Evolutionary conservation across 495 filamentous ascomycete genomes (phyloP).

Genomic region (Penicillium paxilli): DNA sequence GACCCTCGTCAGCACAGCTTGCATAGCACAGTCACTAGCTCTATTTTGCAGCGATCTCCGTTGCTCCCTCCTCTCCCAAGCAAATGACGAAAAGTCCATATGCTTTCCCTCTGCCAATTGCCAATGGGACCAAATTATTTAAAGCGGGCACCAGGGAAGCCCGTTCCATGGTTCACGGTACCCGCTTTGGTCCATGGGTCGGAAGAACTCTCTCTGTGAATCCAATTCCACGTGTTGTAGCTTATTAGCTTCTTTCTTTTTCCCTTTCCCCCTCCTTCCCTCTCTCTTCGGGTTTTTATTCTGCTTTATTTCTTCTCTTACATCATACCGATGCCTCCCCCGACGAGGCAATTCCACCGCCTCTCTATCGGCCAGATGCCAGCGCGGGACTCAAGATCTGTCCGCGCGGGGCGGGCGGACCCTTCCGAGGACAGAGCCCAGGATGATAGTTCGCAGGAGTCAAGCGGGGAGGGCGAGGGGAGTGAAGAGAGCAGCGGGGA

Average conservation of each 20-base stretch:
- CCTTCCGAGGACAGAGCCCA: slow-evolving; percentile 21
- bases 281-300: too few species aligned
- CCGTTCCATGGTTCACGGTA: slow-evolving; percentile 35
- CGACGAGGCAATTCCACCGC: slow-evolving; percentile 40
- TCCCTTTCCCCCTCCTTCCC: slow-evolving; percentile 1
- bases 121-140: slow-evolving; percentile 21
- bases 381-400: slow-evolving; percentile 21
- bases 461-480: slow-evolving; percentile 11
- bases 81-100: too few species aligned
- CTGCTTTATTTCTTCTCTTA: background rate
- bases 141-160: slow-evolving; percentile 28
- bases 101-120: too few species aligned
- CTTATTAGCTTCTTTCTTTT: background rate
- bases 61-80: too few species aligned
- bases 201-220: slow-evolving; percentile 36
- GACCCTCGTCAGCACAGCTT: too few species aligned
- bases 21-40: too few species aligned
- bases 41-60: too few species aligned
- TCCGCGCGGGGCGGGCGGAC: slow-evolving; percentile 17
- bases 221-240: background rate
- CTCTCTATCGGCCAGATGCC: slow-evolving; percentile 41
- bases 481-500: slow-evolving; percentile 15
- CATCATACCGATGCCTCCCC: slow-evolving; percentile 36
- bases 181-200: slow-evolving; percentile 44
- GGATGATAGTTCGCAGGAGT: slow-evolving; percentile 9